These are phyloP conservation scores for Phyllostachys edulis DNA, from an alignment of 176 grass and related monocot genomes.

Conservation along the genomic window DNA sequence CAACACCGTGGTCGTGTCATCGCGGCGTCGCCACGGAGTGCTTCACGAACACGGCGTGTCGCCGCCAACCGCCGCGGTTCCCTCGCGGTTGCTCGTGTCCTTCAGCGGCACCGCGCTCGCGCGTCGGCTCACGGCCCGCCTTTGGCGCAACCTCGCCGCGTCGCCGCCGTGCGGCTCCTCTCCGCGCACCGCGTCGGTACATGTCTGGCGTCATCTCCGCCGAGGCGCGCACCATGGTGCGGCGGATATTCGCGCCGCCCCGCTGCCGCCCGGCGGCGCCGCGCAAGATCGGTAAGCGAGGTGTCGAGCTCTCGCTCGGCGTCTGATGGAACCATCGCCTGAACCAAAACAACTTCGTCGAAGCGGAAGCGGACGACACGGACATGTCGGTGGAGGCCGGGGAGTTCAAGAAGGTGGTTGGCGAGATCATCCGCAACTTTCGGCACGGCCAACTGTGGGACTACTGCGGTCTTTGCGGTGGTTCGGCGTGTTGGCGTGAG, in stretches of 20 bases:
- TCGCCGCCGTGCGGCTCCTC: slow-evolving; percentile 52
- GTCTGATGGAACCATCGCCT: slow-evolving; percentile 67
- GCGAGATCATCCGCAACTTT: slow-evolving; percentile 27
- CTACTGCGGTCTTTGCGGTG: slow-evolving; percentile 62
- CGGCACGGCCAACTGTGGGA: slow-evolving; percentile 52
- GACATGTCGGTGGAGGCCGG: slow-evolving; percentile 49
- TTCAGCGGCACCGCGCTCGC: slow-evolving; percentile 42
- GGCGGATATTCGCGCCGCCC: slow-evolving; percentile 32
- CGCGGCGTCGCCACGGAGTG: slow-evolving; percentile 40
- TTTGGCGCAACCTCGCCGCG: slow-evolving; percentile 70
- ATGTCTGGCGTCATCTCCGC: slow-evolving; percentile 29
- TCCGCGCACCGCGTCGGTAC: slow-evolving; percentile 38
- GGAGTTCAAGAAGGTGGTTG: slow-evolving; percentile 43
- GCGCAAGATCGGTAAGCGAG: slow-evolving; percentile 41
- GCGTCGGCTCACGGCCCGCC: slow-evolving; percentile 43
- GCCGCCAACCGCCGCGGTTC: slow-evolving; percentile 66
- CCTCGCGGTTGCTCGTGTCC: slow-evolving; percentile 23
- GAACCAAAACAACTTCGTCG: slow-evolving; percentile 40
- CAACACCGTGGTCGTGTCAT: slow-evolving; percentile 51
- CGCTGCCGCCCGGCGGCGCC: neutral
- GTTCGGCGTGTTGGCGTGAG: slow-evolving; percentile 50
- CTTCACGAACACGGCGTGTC: slow-evolving; percentile 61
- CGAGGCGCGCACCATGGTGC: slow-evolving; percentile 45
- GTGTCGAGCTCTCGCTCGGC: slow-evolving; percentile 57
- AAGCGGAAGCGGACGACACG: slow-evolving; percentile 38